A percentile compares a stretch with the other conserved stretches of the same genome.
Conservation (phyloP, 345 rosid species). For the Eucalyptus sideroxylon region DNA sequence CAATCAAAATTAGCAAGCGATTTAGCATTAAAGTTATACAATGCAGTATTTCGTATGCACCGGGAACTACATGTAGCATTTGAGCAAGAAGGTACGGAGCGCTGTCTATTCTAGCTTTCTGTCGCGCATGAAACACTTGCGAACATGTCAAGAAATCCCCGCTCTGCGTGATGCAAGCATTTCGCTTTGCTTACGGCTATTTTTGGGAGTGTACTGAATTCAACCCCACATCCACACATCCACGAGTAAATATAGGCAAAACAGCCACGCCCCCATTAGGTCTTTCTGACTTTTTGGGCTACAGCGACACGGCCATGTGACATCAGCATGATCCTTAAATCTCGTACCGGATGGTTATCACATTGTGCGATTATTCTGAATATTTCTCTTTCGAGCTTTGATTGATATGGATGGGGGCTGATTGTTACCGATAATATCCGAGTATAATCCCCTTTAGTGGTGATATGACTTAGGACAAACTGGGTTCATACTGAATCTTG, state of each 20-base stretch:
- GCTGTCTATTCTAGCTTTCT: background rate
- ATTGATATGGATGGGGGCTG: background rate
- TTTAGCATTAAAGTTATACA: background rate
- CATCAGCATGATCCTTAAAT: background rate
- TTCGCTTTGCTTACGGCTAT: background rate
- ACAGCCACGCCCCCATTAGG: background rate
- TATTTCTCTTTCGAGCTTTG: background rate
- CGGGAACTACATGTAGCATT: background rate
- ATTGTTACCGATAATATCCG: background rate
- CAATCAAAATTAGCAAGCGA: too few species aligned
- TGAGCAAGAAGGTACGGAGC: background rate
- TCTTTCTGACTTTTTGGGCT: background rate
- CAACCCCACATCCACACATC: background rate
- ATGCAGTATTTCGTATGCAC: background rate
- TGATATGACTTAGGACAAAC: fast-evolving
- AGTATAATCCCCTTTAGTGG: background rate
- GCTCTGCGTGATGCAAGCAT: background rate
- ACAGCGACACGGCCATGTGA: background rate
- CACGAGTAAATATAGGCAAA: background rate
- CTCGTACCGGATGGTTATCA: background rate
- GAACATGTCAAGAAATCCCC: background rate
- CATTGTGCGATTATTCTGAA: background rate
- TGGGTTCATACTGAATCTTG: background rate
- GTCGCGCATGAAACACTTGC: background rate
- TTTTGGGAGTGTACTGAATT: background rate